Percentiles rank a stretch among this genome's conserved stretches.
Conservation (phyloP, 2,329 filamentous ascomycete genomes). For the Chaetomium strumarium region DNA sequence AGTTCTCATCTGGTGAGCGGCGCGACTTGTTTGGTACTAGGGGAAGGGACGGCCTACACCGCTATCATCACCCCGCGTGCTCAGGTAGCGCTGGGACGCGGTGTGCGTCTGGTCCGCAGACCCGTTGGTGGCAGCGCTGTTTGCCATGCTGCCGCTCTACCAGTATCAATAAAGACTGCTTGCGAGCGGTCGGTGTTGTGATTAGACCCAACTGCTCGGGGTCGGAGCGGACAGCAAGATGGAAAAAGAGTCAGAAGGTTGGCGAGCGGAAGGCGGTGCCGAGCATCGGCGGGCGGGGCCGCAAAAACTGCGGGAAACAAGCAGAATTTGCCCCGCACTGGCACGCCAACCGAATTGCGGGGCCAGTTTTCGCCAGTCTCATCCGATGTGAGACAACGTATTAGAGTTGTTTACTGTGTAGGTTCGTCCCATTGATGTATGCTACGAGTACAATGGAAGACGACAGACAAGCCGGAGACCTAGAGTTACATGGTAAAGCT, state of each 20-base stretch:
- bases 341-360: conserved; percentile 5
- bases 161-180: not conserved
- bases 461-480: no score
- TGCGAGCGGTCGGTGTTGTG: not conserved
- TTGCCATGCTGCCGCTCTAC: conserved; percentile 33
- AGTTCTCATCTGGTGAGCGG: not conserved
- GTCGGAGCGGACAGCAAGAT: not conserved
- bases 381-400: not conserved
- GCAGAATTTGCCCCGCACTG: conserved; percentile 19
- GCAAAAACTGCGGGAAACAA: conserved; percentile 9
- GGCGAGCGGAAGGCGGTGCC: conserved; percentile 11
- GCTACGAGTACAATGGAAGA: not conserved
- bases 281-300: conserved; percentile 19
- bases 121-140: conserved; percentile 35
- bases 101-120: conserved; percentile 34
- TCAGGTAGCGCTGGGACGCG: conserved; percentile 45
- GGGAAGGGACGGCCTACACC: conserved; percentile 34
- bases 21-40: not conserved
- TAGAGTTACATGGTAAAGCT: no score
- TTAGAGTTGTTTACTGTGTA: no score
- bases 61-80: conserved; percentile 45
- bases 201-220: conserved; percentile 5
- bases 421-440: conserved; percentile 9
- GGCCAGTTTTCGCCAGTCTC: not conserved
- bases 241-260: conserved; percentile 7